Percentiles rank a stretch among this genome's conserved stretches.
These are phyloP conservation scores for Xerocomellus dryophilus DNA, from an alignment of 768 basidiomycete species.

Conservation along the genomic window DNA sequence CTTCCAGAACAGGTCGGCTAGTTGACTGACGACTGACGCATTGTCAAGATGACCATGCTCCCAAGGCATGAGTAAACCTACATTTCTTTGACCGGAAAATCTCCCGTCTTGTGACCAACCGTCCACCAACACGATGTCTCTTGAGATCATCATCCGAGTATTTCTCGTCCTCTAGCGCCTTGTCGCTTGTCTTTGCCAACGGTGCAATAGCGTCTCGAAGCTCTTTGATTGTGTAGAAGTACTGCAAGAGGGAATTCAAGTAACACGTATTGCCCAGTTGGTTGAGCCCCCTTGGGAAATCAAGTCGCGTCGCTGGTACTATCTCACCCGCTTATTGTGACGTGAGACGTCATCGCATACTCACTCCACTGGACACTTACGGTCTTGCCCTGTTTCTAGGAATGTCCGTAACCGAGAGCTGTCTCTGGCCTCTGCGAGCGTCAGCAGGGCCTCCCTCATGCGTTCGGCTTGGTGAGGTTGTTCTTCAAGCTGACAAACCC, in stretches of 20 bases:
- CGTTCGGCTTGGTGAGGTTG: constrained; percentile 61
- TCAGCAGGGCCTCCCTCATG: constrained; percentile 67
- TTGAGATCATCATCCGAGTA: constrained; percentile 78
- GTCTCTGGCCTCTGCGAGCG: constrained; percentile 72
- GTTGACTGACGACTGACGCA: constrained; percentile 67
- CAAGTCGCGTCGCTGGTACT: constrained; percentile 48
- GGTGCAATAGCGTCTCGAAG: constrained; percentile 72
- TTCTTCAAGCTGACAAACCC: constrained; percentile 58
- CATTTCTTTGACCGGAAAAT: constrained; percentile 84
- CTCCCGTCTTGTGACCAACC: constrained; percentile 76
- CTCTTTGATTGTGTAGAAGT: constrained; percentile 94
- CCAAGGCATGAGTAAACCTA: constrained; percentile 36
- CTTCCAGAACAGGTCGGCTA: constrained; percentile 74
- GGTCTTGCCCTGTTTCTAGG: constrained; percentile 64
- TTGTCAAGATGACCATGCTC: constrained; percentile 10
- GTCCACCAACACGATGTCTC: constrained; percentile 83
- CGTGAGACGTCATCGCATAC: constrained; percentile 1
- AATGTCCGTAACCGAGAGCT: constrained; percentile 70
- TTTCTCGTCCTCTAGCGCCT: constrained; percentile 63
- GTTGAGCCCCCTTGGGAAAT: constrained; percentile 82
- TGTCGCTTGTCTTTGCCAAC: constrained; percentile 52
- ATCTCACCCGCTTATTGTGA: constrained; percentile 59
- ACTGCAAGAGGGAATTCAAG: constrained; percentile 75
- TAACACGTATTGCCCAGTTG: constrained; percentile 90
- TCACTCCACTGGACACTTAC: constrained; percentile 46